Conservation (phyloP, 805 yeast genomes). For the Sugiyamaella qingdaonensis region DNA sequence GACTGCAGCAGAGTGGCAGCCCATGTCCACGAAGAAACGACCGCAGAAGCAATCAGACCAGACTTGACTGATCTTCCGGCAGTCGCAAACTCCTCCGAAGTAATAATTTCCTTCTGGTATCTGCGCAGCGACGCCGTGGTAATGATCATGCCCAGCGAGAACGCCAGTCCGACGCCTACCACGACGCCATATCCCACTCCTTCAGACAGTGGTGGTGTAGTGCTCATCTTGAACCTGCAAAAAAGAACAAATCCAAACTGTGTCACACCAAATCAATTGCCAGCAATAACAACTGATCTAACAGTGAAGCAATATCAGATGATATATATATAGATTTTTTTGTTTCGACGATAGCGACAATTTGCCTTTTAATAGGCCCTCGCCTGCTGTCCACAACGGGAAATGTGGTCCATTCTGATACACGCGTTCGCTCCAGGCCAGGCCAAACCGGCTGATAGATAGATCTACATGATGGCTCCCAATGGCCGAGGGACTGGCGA, state of each 20-base stretch:
- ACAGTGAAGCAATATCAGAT: too few species aligned
- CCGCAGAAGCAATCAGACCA: slow-evolving; percentile 83
- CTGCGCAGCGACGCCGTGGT: slow-evolving; percentile 68
- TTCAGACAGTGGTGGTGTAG: slow-evolving; percentile 48
- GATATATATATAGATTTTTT: too few species aligned
- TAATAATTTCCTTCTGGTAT: slow-evolving; percentile 79
- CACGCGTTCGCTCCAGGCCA: too few species aligned
- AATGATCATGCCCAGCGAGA: slow-evolving; percentile 69
- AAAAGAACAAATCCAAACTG: neutral
- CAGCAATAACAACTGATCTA: too few species aligned
- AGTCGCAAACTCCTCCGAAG: slow-evolving; percentile 91
- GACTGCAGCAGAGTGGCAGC: slow-evolving; percentile 75
- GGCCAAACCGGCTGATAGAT: neutral
- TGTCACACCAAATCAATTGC: neutral
- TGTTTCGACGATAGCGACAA: too few species aligned
- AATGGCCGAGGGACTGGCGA: slow-evolving; percentile 1
- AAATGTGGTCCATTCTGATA: too few species aligned
- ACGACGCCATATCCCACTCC: slow-evolving; percentile 87
- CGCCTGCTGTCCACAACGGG: too few species aligned
- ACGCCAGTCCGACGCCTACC: slow-evolving; percentile 72
- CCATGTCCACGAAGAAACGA: slow-evolving; percentile 93
- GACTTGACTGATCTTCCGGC: slow-evolving; percentile 88
- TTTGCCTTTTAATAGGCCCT: too few species aligned
- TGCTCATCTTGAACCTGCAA: neutral
- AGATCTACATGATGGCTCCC: neutral